A percentile compares a stretch with the other conserved stretches of the same genome.
phyloP scores from a whole-genome alignment of 768 basidiomycete species.

The Suillus paluster region DNA sequence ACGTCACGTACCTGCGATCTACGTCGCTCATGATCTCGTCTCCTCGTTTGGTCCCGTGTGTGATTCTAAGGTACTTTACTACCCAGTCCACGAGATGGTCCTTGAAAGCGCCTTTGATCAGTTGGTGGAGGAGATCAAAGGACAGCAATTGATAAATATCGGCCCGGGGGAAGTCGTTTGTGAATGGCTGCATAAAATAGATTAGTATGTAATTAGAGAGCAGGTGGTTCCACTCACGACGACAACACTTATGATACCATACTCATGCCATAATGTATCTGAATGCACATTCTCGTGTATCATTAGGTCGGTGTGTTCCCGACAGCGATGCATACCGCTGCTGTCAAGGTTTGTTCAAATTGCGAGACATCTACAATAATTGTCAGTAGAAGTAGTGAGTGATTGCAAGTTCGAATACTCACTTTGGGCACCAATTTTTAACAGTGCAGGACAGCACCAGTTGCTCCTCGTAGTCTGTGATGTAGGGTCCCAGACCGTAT shows the following conservation, averaged over 20 bases:
- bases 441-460: constrained; percentile 35
- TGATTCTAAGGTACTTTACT: too few species aligned
- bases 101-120: background rate
- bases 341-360: constrained; percentile 11
- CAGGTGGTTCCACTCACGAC: constrained; percentile 26
- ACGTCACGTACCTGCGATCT: too few species aligned
- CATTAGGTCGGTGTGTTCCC: constrained; percentile 24
- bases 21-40: too few species aligned
- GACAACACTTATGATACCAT: constrained; percentile 37
- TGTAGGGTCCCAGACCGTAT: constrained; percentile 41
- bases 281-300: constrained; percentile 21
- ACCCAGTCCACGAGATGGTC: background rate
- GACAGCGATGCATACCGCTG: constrained; percentile 11
- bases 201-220: background rate
- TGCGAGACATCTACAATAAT: constrained; percentile 4
- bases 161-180: background rate
- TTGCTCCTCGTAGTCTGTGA: constrained; percentile 47
- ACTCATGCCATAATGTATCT: constrained; percentile 34
- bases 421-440: constrained; percentile 42
- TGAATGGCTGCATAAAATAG: background rate
- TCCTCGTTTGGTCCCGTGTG: too few species aligned
- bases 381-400: constrained; percentile 12
- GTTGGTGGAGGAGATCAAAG: background rate
- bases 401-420: constrained; percentile 10
- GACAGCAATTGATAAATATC: background rate